Base-by-base conservation (phyloP, 805 yeast genomes). In the Kockiozyma suomiensis region DNA sequence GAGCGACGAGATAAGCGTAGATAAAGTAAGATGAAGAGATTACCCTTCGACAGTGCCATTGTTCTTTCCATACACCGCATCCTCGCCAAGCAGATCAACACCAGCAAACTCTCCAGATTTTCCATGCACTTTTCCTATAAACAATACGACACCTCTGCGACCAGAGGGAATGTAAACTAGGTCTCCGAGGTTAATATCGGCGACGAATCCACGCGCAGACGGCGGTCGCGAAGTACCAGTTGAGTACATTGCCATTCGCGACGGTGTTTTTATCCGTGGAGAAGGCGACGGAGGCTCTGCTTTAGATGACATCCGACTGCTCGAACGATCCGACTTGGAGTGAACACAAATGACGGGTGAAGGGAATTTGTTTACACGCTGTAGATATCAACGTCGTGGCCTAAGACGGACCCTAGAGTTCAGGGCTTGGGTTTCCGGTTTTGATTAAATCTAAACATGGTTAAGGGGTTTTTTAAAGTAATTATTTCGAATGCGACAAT, bases 91-190 rank as follows among this genome's bases (percentile, higher is more conserved):
- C 45, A 93, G 76, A 71, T 93, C 97, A 4, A 93, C 80, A 1
- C 99, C 99, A 4, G 92, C 97, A 76, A 85, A 93, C 10, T 79
- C 77, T 0, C 97, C 96, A 5, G 75, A 73, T 69, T 88, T 90
- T 23, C 86, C 86, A 23, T 84, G 81, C 17, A 93, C 1, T 80
- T 73, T 0, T 97, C 99, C 66, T n/a, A 62, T 40, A 51, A 45
- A 62, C 17, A 50, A 26, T 10, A 62, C 57, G 12, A 56, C 61
- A 7, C 66, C 66, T 1, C 61, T 54, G 35, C 35, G 10, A 17
- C 64, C 64, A 12, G 61, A 53, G 15, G 60, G 60, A 5, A 55
- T 53, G 26, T 53, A 57, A 23, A 62, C 63, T 5, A 53, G 32
- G 38, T 62, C 66, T 8, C 64, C 64, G 10, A 62, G 47, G 10